Conservation (phyloP, 2,329 filamentous ascomycete genomes). For the Arthrobotrys iridis region DNA sequence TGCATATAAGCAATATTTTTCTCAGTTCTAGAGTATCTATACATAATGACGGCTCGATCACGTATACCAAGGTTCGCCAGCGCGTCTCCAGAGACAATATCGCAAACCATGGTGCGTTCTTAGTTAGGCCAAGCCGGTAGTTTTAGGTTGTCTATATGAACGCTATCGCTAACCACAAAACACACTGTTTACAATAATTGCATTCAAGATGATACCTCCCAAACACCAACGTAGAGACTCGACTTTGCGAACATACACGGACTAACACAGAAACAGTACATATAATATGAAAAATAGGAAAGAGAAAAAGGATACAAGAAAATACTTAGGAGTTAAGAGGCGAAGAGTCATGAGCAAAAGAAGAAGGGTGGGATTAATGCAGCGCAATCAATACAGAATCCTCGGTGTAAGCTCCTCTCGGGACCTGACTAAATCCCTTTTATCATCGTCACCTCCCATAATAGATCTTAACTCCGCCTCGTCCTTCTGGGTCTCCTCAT, state of each 20-base stretch:
- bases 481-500: constrained; percentile 35
- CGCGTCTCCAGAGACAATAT: too few relatives aligned
- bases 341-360: not conserved
- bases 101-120: too few relatives aligned
- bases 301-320: not conserved
- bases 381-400: constrained; percentile 37
- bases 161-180: not conserved
- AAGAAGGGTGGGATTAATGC: not conserved
- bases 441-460: constrained; percentile 29
- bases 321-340: not conserved
- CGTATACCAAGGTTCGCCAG: too few relatives aligned
- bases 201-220: constrained; percentile 5
- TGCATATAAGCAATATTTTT: too few relatives aligned
- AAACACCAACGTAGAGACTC: constrained; percentile 8
- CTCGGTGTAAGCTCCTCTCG: constrained; percentile 60
- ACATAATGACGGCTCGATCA: too few relatives aligned
- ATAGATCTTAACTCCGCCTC: constrained; percentile 41
- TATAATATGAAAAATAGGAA: not conserved
- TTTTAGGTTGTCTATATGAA: not conserved
- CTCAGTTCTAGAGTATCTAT: too few relatives aligned
- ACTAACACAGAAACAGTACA: not conserved
- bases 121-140: not conserved
- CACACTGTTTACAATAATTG: not conserved
- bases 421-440: constrained; percentile 58
- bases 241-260: not conserved